Percentiles rank a stretch among this genome's conserved stretches.
Evolutionary conservation across 2,329 filamentous ascomycete genomes (phyloP).

Genomic region (Botrytis hyacinthi): DNA sequence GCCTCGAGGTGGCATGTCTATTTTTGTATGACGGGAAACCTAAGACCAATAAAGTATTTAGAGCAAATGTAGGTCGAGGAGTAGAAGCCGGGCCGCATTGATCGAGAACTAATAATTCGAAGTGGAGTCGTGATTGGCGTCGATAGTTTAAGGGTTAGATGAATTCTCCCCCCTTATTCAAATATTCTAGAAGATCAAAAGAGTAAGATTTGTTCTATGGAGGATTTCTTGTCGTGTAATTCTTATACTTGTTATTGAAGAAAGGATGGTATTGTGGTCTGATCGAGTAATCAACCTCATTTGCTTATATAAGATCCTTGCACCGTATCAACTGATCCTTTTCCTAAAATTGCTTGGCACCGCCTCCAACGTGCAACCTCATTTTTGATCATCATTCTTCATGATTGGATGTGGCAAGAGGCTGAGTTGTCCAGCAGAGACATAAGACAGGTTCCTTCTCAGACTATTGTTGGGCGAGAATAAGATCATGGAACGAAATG

Average conservation of each 20-base stretch:
- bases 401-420: slow-evolving; percentile 15
- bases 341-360: slow-evolving; percentile 10
- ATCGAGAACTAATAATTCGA: neutral
- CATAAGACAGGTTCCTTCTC: neutral
- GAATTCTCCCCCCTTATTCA: neutral
- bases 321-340: neutral
- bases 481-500: neutral
- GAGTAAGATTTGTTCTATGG: neutral
- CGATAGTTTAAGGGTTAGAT: neutral
- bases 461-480: neutral
- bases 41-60: neutral
- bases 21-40: neutral
- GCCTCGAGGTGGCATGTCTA: neutral
- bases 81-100: neutral
- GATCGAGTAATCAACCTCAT: neutral
- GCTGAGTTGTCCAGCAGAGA: slow-evolving; percentile 4
- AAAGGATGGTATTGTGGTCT: neutral
- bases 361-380: slow-evolving; percentile 10
- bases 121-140: slow-evolving; percentile 5
- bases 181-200: neutral
- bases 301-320: slow-evolving; percentile 4
- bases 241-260: neutral
- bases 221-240: neutral
- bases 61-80: neutral
- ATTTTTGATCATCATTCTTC: slow-evolving; percentile 5